Conservation (phyloP, 2,329 filamentous ascomycete genomes). For the Fusarium abutilonis region DNA sequence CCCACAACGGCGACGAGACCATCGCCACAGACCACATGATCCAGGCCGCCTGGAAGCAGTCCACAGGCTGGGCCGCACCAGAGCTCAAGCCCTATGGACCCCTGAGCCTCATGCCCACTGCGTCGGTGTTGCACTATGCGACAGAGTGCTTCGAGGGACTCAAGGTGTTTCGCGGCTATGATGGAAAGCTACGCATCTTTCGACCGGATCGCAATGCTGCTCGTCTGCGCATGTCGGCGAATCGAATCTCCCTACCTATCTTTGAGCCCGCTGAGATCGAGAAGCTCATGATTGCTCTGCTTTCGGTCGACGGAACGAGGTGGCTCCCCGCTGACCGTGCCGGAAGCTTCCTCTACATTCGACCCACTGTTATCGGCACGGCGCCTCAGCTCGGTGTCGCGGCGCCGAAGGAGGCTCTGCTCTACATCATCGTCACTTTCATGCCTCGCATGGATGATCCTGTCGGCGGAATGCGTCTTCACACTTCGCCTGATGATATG, state of each 20-base stretch:
- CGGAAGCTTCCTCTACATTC: conserved; percentile 82
- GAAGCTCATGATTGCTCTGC: conserved; percentile 76
- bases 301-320: conserved; percentile 76
- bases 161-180: conserved; percentile 82
- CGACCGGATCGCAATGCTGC: conserved; percentile 77
- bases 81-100: conserved; percentile 81
- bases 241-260: conserved; percentile 76
- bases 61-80: conserved; percentile 76
- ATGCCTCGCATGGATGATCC: conserved; percentile 67
- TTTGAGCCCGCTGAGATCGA: conserved; percentile 78
- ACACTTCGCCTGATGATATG: conserved; percentile 83
- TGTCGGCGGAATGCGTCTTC: conserved; percentile 72
- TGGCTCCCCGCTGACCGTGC: conserved; percentile 79
- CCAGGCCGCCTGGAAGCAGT: conserved; percentile 72
- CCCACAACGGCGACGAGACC: conserved; percentile 60
- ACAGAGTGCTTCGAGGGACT: conserved; percentile 90
- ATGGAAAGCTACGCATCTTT: conserved; percentile 80
- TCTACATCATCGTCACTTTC: conserved; percentile 81
- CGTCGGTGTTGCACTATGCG: conserved; percentile 85
- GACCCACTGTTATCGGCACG: conserved; percentile 87
- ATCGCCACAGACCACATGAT: conserved; percentile 90
- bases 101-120: conserved; percentile 80
- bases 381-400: conserved; percentile 83
- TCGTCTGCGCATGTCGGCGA: conserved; percentile 68
- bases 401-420: conserved; percentile 80